Percentiles rank a stretch among this genome's conserved stretches.
Evolutionary conservation across 805 yeast species (phyloP).

Genomic region (Metschnikowia matae): DNA sequence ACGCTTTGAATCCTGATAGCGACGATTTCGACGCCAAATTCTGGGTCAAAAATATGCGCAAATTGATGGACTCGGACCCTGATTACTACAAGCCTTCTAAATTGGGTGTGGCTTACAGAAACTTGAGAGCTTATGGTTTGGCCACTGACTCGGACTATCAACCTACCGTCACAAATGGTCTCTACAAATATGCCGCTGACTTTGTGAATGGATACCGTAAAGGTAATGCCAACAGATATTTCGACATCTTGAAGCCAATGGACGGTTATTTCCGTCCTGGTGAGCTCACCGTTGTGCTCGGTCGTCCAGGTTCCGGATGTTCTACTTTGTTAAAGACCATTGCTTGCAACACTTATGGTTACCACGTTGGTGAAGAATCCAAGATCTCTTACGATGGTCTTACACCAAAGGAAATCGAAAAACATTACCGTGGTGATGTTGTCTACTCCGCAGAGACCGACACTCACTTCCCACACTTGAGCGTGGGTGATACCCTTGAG

Average conservation of each 20-base stretch:
- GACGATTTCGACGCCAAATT: constrained; percentile 56
- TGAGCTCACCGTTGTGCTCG: constrained; percentile 64
- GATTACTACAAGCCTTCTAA: constrained; percentile 61
- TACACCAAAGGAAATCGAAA: constrained; percentile 45
- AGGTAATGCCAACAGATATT: constrained; percentile 21
- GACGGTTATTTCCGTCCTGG: constrained; percentile 62
- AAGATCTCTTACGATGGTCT: constrained; percentile 52
- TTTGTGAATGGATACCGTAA: constrained; percentile 19
- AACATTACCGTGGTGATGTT: constrained; percentile 63
- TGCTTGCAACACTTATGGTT: constrained; percentile 63
- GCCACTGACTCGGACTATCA: constrained; percentile 69
- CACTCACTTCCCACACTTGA: constrained; percentile 62
- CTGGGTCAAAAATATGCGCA: constrained; percentile 65
- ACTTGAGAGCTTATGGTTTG: constrained; percentile 59
- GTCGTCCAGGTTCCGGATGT: constrained; percentile 84
- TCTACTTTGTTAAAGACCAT: constrained; percentile 62
- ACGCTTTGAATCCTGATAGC: constrained; percentile 50
- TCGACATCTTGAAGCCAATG: constrained; percentile 60
- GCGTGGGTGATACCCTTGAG: constrained; percentile 61
- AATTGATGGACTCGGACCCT: constrained; percentile 48
- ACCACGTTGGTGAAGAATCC: constrained; percentile 45
- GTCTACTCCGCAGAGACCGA: constrained; percentile 68
- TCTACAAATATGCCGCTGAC: constrained; percentile 12
- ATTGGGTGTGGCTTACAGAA: constrained; percentile 55
- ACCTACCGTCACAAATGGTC: constrained; percentile 47